These are phyloP conservation scores for Aspergillus unguis DNA, from an alignment of 2,329 filamentous ascomycete genomes.

Conservation along the genomic window DNA sequence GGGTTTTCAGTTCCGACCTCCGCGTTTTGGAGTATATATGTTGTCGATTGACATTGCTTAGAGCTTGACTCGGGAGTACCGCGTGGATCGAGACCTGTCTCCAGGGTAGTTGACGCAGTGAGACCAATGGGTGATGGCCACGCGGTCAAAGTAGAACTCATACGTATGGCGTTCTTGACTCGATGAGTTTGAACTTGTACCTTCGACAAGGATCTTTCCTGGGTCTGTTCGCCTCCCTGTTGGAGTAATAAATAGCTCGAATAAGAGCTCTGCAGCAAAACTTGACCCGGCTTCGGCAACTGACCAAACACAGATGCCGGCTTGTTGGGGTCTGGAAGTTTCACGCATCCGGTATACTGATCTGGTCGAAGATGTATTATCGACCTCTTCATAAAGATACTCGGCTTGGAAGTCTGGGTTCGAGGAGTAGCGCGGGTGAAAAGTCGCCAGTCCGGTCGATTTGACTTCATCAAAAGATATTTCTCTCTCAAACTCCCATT, in stretches of 20 bases:
- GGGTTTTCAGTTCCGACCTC: slow-evolving; percentile 1
- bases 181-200: background rate
- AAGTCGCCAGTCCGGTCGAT: slow-evolving; percentile 60
- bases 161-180: background rate
- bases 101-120: background rate
- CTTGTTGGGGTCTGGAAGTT: slow-evolving; percentile 9
- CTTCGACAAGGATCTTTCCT: background rate
- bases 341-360: slow-evolving; percentile 16
- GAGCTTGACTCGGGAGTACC: too few species aligned
- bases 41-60: background rate
- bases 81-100: background rate
- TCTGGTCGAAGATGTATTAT: background rate
- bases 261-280: background rate
- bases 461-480: slow-evolving; percentile 29
- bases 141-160: slow-evolving; percentile 4
- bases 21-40: background rate
- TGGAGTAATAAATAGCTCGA: background rate
- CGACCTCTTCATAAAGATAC: slow-evolving; percentile 31
- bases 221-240: background rate
- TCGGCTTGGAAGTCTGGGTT: slow-evolving; percentile 31
- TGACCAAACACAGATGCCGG: background rate
- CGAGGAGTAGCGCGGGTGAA: slow-evolving; percentile 61
- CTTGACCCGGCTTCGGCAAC: background rate
- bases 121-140: slow-evolving; percentile 2
- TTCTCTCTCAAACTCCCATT: slow-evolving; percentile 60